Evolutionary conservation across 1,284 basidiomycete genomes (phyloP).

Genomic region (Sanguinoderma infundibulare): DNA sequence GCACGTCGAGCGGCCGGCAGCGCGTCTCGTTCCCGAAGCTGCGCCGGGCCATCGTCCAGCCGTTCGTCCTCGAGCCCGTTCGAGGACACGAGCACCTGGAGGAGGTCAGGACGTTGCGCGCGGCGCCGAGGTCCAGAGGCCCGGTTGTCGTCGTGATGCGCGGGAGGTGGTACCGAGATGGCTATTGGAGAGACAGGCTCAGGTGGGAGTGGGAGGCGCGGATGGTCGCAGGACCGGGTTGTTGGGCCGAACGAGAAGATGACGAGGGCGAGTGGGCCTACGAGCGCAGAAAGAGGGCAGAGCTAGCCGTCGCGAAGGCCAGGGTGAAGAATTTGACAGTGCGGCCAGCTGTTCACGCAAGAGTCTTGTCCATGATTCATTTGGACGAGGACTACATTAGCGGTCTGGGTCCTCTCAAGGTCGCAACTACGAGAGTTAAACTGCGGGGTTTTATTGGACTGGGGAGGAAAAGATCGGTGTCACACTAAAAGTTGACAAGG

Average conservation of each 20-base stretch:
- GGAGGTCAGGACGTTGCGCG: neutral
- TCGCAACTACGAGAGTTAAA: neutral
- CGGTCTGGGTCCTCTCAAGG: neutral
- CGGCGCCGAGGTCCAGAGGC: neutral
- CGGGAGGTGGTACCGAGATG: slow-evolving; percentile 11
- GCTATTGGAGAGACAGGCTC: slow-evolving; percentile 18
- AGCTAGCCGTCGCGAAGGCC: slow-evolving; percentile 7
- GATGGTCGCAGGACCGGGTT: slow-evolving; percentile 11
- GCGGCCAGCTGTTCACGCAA: neutral
- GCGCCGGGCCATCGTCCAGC: slow-evolving; percentile 17
- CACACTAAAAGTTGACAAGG: neutral
- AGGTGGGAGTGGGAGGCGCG: slow-evolving; percentile 22
- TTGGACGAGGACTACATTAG: neutral
- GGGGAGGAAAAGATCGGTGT: neutral
- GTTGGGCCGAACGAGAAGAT: slow-evolving; percentile 16
- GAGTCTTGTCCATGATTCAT: slow-evolving; percentile 8
- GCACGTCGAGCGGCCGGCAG: neutral
- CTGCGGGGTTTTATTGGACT: neutral
- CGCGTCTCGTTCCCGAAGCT: slow-evolving; percentile 9
- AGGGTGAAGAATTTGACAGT: neutral
- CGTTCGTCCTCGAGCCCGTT: slow-evolving; percentile 12
- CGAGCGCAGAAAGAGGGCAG: slow-evolving; percentile 16
- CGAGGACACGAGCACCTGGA: slow-evolving; percentile 9
- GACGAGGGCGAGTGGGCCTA: slow-evolving; percentile 22
- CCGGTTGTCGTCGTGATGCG: slow-evolving; percentile 15